Percentiles rank a stretch among this genome's conserved stretches.
Conservation (phyloP, 208 protist genomes). For the Acanthamoeba castellanii region DNA sequence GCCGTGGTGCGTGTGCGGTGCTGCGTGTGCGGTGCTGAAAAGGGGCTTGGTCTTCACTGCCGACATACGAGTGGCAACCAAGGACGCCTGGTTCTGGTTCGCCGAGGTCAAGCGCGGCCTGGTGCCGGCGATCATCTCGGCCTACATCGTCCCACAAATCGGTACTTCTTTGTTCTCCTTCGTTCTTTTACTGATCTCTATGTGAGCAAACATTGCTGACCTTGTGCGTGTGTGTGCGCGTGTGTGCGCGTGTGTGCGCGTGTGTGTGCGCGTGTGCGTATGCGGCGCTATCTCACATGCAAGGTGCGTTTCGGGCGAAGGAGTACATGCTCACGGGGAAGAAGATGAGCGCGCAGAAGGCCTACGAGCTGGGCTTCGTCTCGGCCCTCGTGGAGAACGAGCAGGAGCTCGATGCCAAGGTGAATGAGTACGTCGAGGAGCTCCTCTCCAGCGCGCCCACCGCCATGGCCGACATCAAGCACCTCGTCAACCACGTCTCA, state of each 20-base stretch:
- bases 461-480: constrained; percentile 59
- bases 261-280: background rate
- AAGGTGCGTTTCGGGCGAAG: constrained; percentile 53
- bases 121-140: constrained; percentile 53
- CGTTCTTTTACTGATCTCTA: background rate
- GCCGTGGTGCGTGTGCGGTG: background rate
- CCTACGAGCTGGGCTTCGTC: constrained; percentile 66
- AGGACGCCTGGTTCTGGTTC: constrained; percentile 69
- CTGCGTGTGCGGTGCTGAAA: background rate
- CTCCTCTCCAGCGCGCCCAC: constrained; percentile 39
- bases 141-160: constrained; percentile 75
- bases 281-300: background rate
- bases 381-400: constrained; percentile 49
- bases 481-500: constrained; percentile 58
- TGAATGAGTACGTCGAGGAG: constrained; percentile 62
- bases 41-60: constrained; percentile 53
- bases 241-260: background rate
- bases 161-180: background rate
- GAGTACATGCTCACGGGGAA: constrained; percentile 56
- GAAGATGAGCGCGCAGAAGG: constrained; percentile 59
- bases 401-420: constrained; percentile 49
- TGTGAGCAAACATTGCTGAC: background rate
- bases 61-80: constrained; percentile 13
- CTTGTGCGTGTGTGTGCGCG: background rate
- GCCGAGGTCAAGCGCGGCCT: constrained; percentile 70